Percentiles rank a stretch among this genome's conserved stretches.
These are phyloP conservation scores for Cladochytrium replicatum DNA, from an alignment of 192 early-diverging fungal genomes.

Conservation along the genomic window DNA sequence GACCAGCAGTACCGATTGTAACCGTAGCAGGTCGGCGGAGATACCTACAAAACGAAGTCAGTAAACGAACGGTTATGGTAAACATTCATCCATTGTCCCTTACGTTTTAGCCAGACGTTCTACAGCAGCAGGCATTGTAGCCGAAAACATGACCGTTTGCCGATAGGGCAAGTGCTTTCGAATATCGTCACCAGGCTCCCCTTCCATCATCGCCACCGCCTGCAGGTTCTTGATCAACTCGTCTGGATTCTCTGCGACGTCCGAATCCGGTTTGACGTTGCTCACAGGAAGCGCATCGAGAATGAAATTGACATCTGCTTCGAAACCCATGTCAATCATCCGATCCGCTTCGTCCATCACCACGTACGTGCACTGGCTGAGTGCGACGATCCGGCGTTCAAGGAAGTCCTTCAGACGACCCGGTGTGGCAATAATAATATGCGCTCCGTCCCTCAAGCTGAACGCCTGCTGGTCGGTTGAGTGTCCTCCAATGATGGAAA, in stretches of 20 bases:
- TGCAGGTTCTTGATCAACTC: conserved; percentile 15
- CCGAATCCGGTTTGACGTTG: conserved; percentile 77
- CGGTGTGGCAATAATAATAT: conserved; percentile 97
- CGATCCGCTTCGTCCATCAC: conserved; percentile 99
- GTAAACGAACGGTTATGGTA: neutral
- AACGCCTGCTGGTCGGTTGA: conserved; percentile 81
- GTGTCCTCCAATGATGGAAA: conserved; percentile 56
- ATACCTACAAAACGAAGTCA: conserved; percentile 40
- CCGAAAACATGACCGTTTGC: conserved; percentile 99
- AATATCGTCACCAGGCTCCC: conserved; percentile 7
- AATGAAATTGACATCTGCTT: conserved; percentile 91
- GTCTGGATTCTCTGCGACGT: conserved; percentile 53
- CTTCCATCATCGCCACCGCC: neutral
- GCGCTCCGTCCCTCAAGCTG: conserved; percentile 80
- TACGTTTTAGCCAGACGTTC: conserved; percentile 83
- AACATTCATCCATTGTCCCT: neutral
- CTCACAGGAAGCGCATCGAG: conserved; percentile 86
- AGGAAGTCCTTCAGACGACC: conserved; percentile 90
- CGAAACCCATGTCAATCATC: conserved; percentile 66
- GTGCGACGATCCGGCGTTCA: conserved; percentile 77
- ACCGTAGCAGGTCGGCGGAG: conserved; percentile 84
- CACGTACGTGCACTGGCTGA: conserved; percentile 92
- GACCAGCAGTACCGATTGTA: conserved; percentile 91
- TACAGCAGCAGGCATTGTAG: conserved; percentile 93
- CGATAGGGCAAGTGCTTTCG: conserved; percentile 46